Evolutionary conservation across 2,329 filamentous ascomycete species (phyloP).

Genomic region (Ophiognomonia clavigignenti-juglandacearum): DNA sequence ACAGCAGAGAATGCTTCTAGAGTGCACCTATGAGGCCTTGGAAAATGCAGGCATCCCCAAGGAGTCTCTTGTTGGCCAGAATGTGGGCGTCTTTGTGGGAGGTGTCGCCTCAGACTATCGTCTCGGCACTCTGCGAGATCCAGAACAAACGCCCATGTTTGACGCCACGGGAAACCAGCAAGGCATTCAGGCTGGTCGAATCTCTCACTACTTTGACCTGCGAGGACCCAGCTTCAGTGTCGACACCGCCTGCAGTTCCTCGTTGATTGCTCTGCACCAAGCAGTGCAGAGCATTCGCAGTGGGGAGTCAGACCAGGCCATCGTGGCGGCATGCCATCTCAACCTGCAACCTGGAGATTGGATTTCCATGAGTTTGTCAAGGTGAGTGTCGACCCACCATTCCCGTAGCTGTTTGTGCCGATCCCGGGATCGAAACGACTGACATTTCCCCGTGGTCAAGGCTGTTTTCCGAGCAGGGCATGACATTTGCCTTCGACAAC

Average conservation of each 20-base stretch:
- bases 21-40: conserved; percentile 29
- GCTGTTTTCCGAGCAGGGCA: conserved; percentile 19
- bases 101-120: conserved; percentile 20
- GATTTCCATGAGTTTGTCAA: conserved; percentile 12
- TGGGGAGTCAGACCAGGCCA: conserved; percentile 23
- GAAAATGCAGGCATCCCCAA: conserved; percentile 28
- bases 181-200: conserved; percentile 20
- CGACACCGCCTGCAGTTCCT: conserved; percentile 26
- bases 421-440: not conserved
- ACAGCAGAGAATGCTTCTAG: conserved; percentile 27
- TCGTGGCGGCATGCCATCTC: conserved; percentile 5
- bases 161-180: conserved; percentile 16
- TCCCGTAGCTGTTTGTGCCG: not conserved
- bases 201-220: conserved; percentile 25
- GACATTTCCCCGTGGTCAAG: conserved; percentile 15
- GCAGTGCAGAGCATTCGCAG: conserved; percentile 25
- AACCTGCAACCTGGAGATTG: conserved; percentile 16
- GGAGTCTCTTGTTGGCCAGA: conserved; percentile 23
- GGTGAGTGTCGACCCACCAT: not conserved
- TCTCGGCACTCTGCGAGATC: conserved; percentile 14
- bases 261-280: conserved; percentile 22
- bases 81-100: conserved; percentile 29
- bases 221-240: conserved; percentile 25
- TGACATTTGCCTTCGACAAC: conserved; percentile 24
- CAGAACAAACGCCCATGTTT: conserved; percentile 16